phyloP scores from a whole-genome alignment of 768 basidiomycete species.

The Kockovaella imperatae region DNA sequence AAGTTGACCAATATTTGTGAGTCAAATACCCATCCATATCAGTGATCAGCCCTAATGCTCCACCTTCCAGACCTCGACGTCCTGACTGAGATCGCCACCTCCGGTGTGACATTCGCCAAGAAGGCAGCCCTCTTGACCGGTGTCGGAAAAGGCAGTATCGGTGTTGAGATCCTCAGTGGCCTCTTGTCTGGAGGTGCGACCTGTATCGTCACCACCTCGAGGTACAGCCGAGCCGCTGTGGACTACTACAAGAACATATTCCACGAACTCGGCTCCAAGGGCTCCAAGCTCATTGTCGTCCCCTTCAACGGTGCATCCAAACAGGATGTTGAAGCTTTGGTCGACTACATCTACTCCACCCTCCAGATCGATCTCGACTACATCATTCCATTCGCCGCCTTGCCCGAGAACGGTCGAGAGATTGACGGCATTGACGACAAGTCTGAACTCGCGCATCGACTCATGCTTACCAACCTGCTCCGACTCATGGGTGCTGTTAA shows the following conservation, averaged over 20 bases:
- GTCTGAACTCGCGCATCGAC: slow-evolving; percentile 94
- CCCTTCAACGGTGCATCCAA: slow-evolving; percentile 99
- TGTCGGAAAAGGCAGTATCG: slow-evolving; percentile 95
- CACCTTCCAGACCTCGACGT: slow-evolving; percentile 74
- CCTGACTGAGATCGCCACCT: slow-evolving; percentile 94
- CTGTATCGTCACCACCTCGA: slow-evolving; percentile 94
- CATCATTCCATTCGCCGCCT: slow-evolving; percentile 94
- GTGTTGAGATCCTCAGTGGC: slow-evolving; percentile 94
- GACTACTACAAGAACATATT: slow-evolving; percentile 98
- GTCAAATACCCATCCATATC: slow-evolving; percentile 28
- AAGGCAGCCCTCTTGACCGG: slow-evolving; percentile 98
- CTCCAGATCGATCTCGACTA: slow-evolving; percentile 97
- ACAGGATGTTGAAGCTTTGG: slow-evolving; percentile 94
- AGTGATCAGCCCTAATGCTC: not conserved
- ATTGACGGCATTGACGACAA: slow-evolving; percentile 95
- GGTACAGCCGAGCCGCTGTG: slow-evolving; percentile 81
- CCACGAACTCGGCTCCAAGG: slow-evolving; percentile 88
- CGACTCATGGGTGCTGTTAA: slow-evolving; percentile 96
- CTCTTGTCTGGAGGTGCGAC: slow-evolving; percentile 92
- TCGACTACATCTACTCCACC: slow-evolving; percentile 95
- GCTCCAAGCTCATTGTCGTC: slow-evolving; percentile 93
- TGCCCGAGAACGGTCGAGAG: slow-evolving; percentile 97
- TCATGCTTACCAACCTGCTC: slow-evolving; percentile 96
- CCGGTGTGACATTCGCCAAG: slow-evolving; percentile 96
- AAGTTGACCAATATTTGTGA: slow-evolving; percentile 68